These are phyloP conservation scores for Cyclanthera cordifolia DNA, from an alignment of 306 rosid genomes.

Conservation along the genomic window DNA sequence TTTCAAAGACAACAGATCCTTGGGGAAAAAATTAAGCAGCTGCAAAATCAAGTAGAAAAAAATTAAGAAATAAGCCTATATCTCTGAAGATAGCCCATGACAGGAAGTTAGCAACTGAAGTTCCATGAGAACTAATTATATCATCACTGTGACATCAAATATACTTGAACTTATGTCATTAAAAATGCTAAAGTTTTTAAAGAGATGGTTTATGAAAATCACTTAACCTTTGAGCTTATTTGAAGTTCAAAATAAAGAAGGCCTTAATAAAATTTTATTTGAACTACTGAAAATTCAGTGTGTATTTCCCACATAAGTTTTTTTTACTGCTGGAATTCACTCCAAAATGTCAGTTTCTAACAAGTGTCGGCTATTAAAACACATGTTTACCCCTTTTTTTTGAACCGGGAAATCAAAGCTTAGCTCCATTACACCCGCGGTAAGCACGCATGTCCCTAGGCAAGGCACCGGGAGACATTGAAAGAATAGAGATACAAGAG, in stretches of 20 bases:
- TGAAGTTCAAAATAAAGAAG: not conserved
- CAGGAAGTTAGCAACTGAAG: not conserved
- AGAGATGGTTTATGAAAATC: not conserved
- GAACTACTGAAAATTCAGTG: not conserved
- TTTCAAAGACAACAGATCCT: conserved; percentile 66
- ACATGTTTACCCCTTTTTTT: not conserved
- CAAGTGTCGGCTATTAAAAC: not conserved
- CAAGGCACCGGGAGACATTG: too few relatives aligned
- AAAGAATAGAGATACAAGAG: too few relatives aligned
- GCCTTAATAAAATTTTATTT: not conserved
- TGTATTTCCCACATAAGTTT: not conserved
- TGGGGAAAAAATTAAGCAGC: conserved; percentile 67
- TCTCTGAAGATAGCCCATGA: not conserved
- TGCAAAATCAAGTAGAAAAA: conserved; percentile 20
- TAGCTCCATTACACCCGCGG: too few relatives aligned
- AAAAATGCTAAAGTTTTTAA: not conserved
- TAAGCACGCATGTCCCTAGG: too few relatives aligned
- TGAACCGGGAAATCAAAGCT: too few relatives aligned
- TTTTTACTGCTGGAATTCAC: not conserved
- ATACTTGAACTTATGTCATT: not conserved
- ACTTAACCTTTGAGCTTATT: not conserved
- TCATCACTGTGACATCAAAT: not conserved
- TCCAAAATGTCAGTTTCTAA: not conserved
- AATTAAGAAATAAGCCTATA: not conserved
- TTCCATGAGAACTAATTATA: not conserved